phyloP scores from a whole-genome alignment of 176 grass and related monocot species.

The Musa troglodytarum region DNA sequence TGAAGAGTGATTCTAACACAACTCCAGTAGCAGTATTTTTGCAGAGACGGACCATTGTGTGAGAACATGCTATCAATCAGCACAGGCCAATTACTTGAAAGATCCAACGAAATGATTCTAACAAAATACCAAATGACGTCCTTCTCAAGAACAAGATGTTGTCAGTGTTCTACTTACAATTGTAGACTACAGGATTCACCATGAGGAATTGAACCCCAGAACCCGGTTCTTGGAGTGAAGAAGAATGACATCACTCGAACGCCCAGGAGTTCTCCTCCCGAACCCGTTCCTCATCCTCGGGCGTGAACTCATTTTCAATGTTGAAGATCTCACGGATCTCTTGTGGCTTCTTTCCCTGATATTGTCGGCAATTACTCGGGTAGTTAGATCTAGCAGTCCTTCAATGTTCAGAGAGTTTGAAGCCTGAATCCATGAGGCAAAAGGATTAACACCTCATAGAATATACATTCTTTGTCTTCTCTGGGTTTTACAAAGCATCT shows the following conservation, averaged over 20 bases:
- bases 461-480: not conserved
- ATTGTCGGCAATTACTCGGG: not conserved
- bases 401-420: not conserved
- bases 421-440: not conserved
- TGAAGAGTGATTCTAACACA: too few species aligned
- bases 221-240: not conserved
- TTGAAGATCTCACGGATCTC: slow-evolving; percentile 1
- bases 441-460: not conserved
- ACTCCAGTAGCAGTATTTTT: too few species aligned
- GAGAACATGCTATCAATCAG: too few species aligned
- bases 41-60: too few species aligned
- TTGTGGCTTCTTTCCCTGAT: not conserved
- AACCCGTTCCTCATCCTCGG: not conserved
- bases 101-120: too few species aligned
- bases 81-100: too few species aligned
- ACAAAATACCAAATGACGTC: too few species aligned
- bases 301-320: not conserved
- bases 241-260: not conserved
- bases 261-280: not conserved
- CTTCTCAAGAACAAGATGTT: too few species aligned
- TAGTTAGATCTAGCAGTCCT: not conserved
- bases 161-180: too few species aligned
- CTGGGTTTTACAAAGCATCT: too few species aligned
- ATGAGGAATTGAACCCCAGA: not conserved
- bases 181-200: not conserved